phyloP scores from a whole-genome alignment of 1,284 basidiomycete species.

The Rhodofomes roseus region DNA sequence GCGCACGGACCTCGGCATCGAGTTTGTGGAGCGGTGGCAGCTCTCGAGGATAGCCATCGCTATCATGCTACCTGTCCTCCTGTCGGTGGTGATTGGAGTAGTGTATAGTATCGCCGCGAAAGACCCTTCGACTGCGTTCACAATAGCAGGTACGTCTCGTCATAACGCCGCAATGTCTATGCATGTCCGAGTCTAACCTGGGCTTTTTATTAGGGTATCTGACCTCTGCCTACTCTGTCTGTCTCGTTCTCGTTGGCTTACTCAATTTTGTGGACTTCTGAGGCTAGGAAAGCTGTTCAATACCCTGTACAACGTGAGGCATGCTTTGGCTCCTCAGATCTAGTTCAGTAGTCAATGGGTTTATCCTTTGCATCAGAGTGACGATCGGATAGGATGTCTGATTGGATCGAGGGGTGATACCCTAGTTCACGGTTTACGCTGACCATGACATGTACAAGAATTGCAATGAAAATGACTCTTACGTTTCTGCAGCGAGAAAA shows the following conservation, averaged over 20 bases:
- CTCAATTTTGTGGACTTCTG: constrained; percentile 17
- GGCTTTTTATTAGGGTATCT: constrained; percentile 9
- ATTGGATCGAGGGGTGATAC: too few relatives aligned
- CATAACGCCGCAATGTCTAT: background rate
- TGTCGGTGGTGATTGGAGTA: constrained; percentile 12
- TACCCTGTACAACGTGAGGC: too few relatives aligned
- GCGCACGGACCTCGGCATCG: constrained; percentile 15
- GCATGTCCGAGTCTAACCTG: background rate
- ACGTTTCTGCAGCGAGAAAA: too few relatives aligned
- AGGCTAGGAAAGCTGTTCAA: background rate
- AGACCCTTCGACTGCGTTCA: constrained; percentile 17
- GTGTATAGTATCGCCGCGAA: constrained; percentile 11
- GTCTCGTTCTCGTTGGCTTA: constrained; percentile 14
- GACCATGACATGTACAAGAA: too few relatives aligned
- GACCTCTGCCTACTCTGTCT: constrained; percentile 19
- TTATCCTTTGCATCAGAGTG: too few relatives aligned
- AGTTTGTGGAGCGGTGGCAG: constrained; percentile 22
- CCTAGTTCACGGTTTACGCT: too few relatives aligned
- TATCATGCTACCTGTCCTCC: constrained; percentile 12
- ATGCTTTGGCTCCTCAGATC: too few relatives aligned
- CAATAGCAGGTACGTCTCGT: constrained; percentile 15
- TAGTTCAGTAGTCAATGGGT: too few relatives aligned
- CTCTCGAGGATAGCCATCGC: constrained; percentile 14
- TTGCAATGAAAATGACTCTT: too few relatives aligned
- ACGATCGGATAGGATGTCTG: too few relatives aligned